Evolutionary conservation across 129 eudicot genomes (phyloP), one percentile per base, ranked within the genome.

Genomic region (Flaveria ramosissima): DNA sequence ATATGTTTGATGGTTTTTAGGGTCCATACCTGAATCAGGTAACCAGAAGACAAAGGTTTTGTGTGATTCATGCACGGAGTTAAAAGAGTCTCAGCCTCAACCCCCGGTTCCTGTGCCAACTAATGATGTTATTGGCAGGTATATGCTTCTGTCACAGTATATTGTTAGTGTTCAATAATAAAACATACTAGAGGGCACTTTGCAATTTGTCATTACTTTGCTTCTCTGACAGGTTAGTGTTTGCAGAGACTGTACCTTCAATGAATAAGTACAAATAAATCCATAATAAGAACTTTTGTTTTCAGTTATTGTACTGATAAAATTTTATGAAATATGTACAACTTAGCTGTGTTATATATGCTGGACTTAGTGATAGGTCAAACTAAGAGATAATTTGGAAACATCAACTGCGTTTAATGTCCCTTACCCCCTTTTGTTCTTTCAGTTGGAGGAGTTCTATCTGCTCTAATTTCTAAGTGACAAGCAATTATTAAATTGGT

Each of bases 51-150:
- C 70, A 15, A 74, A 66, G 81, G 84, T 81, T 20, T 78, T 86
- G 42, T 91, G 94, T 77, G 79, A 78, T 79, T 74, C 86, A 0
- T 91, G 97, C 80, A 7, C 75, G 56, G 45, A 24, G 4, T 23
- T 79, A 21, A 86, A 78, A 82, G 88, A 72, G 57, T 79, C 87
- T 23, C 88, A 72, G 43, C 80, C 84, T 56, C 65, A 21, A 8
- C 26, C 76, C 24, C 79, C 75, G 20, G 77, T 77, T 39, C 62
- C 86, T 62, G 52, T 81, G 21, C 84, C 68, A 56, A 75, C 68
- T 46, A 76, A 52, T 78, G 85, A 83, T 70, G 64, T 15, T 13
- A 60, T 76, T 60, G 77, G 79, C 43, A 84, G 96, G 96, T 92
- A 86, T 76, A 57, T 50, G 63, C 50, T 48, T 41, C 69, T 62